Evolutionary conservation across 78 protist species (phyloP).

Genomic region (Pelomyxa schiedti): DNA sequence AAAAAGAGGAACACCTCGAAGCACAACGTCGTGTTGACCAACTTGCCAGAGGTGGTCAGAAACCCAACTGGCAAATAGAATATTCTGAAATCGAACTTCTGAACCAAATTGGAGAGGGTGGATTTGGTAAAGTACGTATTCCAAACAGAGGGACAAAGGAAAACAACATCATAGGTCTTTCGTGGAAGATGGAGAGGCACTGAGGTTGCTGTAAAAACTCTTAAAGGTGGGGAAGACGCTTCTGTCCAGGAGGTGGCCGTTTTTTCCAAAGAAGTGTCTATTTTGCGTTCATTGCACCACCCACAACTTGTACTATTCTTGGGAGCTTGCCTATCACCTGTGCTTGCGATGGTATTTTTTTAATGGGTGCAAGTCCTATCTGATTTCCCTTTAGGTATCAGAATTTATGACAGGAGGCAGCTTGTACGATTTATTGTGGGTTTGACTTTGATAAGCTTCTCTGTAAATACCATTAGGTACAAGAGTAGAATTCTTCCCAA

Average conservation of each 20-base stretch:
- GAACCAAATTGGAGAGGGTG: background rate
- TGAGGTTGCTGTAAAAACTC: background rate
- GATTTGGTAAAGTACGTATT: background rate
- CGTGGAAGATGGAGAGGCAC: background rate
- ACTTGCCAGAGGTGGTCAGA: too few relatives aligned
- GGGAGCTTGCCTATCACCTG: background rate
- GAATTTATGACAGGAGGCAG: background rate
- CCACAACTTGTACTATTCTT: background rate
- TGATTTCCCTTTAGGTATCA: too few relatives aligned
- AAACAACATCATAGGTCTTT: too few relatives aligned
- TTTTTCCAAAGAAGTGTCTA: background rate
- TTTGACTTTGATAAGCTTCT: too few relatives aligned
- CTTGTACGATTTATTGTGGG: background rate
- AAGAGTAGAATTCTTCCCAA: background rate
- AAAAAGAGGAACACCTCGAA: too few relatives aligned
- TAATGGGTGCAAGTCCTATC: too few relatives aligned
- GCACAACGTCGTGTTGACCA: too few relatives aligned
- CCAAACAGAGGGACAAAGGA: too few relatives aligned
- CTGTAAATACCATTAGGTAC: too few relatives aligned
- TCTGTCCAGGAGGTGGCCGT: background rate
- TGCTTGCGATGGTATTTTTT: background rate
- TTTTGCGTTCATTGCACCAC: background rate
- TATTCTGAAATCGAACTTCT: background rate
- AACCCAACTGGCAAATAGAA: background rate
- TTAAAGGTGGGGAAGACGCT: background rate